These are phyloP conservation scores for Parsonsia alboflavescens DNA, from an alignment of 257 asterid species.

Conservation along the genomic window DNA sequence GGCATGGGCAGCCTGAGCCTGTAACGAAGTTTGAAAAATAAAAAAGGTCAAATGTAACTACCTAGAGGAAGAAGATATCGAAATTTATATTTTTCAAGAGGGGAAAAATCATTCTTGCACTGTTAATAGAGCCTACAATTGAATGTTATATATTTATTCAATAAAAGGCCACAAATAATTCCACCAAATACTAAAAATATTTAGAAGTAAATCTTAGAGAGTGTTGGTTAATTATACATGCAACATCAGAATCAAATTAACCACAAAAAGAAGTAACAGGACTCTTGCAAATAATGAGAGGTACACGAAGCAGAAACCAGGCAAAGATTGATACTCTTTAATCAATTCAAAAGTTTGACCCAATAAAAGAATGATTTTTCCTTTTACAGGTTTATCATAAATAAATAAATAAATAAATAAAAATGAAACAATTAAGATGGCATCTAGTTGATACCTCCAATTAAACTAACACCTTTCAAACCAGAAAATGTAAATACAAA, in stretches of 20 bases:
- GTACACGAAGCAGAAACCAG: neutral
- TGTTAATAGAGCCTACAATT: neutral
- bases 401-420: too few species aligned
- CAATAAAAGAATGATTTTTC: neutral
- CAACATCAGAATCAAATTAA: neutral
- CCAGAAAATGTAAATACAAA: neutral
- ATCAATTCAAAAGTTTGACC: neutral
- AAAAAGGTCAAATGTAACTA: neutral
- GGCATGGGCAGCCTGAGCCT: constrained; percentile 81
- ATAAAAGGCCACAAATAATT: neutral
- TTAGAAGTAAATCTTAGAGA: neutral
- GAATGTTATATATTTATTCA: neutral
- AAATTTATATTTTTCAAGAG: neutral
- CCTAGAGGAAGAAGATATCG: neutral
- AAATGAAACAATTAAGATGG: neutral
- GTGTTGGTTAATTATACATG: neutral
- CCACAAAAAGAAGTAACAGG: neutral
- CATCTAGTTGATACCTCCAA: neutral
- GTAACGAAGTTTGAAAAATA: constrained; percentile 62
- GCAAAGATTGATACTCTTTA: neutral
- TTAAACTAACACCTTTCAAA: neutral
- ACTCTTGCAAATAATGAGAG: neutral
- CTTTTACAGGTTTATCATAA: neutral
- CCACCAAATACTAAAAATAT: neutral
- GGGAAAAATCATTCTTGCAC: neutral